These are phyloP conservation scores for Trichoderma koningii DNA, from an alignment of 2,329 filamentous ascomycete genomes.

Conservation along the genomic window DNA sequence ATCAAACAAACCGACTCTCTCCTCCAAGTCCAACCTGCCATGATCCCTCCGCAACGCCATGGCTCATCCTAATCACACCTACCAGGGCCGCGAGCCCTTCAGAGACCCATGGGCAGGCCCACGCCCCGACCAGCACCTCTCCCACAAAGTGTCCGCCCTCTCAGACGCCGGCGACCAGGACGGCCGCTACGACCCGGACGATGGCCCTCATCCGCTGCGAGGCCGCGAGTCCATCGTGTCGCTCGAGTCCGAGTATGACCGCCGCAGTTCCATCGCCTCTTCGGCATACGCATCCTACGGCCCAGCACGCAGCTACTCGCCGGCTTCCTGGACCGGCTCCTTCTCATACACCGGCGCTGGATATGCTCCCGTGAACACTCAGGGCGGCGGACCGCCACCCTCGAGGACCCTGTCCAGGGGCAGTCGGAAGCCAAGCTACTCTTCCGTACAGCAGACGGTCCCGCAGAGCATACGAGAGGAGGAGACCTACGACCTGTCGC, in stretches of 20 bases:
- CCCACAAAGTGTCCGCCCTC: conserved; percentile 41
- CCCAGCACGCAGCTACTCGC: conserved; percentile 31
- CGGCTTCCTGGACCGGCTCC: conserved; percentile 35
- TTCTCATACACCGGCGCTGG: conserved; percentile 34
- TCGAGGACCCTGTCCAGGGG: conserved; percentile 33
- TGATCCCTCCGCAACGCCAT: conserved; percentile 34
- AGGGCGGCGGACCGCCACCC: conserved; percentile 26
- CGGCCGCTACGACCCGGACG: conserved; percentile 35
- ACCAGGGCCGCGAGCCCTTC: conserved; percentile 37
- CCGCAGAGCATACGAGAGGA: conserved; percentile 43
- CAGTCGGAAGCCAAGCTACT: conserved; percentile 35
- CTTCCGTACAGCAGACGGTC: conserved; percentile 33
- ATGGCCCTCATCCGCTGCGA: conserved; percentile 34
- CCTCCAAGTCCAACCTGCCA: conserved; percentile 29
- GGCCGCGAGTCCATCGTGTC: conserved; percentile 33
- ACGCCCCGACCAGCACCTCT: conserved; percentile 31
- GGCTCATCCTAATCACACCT: conserved; percentile 37
- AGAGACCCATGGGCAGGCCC: conserved; percentile 30
- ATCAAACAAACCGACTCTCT: background rate
- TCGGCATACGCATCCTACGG: conserved; percentile 22
- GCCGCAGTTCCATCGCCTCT: conserved; percentile 27
- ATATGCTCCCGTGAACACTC: conserved; percentile 36
- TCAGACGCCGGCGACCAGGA: conserved; percentile 39
- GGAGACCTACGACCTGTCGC: conserved; percentile 45
- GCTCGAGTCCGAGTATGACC: conserved; percentile 27